Conservation (phyloP, 345 rosid genomes). For the Populus tremula region DNA sequence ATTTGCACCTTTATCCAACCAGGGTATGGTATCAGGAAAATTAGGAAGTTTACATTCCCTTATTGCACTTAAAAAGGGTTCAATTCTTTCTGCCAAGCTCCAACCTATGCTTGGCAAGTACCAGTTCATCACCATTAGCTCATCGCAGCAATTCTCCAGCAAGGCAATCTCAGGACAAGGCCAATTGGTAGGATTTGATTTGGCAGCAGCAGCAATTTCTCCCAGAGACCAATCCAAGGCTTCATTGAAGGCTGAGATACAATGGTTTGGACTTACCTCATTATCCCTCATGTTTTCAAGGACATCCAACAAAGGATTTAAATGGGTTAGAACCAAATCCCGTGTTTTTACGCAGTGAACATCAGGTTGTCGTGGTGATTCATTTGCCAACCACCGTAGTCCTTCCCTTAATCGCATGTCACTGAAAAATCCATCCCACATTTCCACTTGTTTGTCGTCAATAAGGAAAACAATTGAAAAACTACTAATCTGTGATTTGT, state of each 20-base stretch:
- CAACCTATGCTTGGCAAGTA: slow-evolving; percentile 67
- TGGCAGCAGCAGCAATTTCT: slow-evolving; percentile 58
- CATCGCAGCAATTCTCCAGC: slow-evolving; percentile 42
- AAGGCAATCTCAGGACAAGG: slow-evolving; percentile 73
- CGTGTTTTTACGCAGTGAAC: slow-evolving; percentile 49
- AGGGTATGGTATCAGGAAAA: slow-evolving; percentile 53
- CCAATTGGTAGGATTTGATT: slow-evolving; percentile 59
- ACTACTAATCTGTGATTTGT: slow-evolving; percentile 58
- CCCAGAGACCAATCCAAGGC: slow-evolving; percentile 56
- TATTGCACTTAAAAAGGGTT: slow-evolving; percentile 40
- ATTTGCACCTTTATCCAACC: slow-evolving; percentile 50
- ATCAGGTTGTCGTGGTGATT: slow-evolving; percentile 68
- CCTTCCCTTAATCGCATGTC: slow-evolving; percentile 68
- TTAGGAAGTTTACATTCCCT: slow-evolving; percentile 62
- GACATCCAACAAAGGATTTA: slow-evolving; percentile 46
- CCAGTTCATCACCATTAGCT: slow-evolving; percentile 37
- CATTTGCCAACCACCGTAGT: slow-evolving; percentile 74
- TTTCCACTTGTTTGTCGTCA: slow-evolving; percentile 37
- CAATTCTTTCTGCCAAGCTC: slow-evolving; percentile 54
- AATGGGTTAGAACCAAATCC: slow-evolving; percentile 53
- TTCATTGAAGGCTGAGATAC: slow-evolving; percentile 73
- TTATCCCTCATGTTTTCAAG: slow-evolving; percentile 42
- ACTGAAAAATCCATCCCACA: slow-evolving; percentile 59
- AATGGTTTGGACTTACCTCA: slow-evolving; percentile 58
- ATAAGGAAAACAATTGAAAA: slow-evolving; percentile 55